Evolutionary conservation across 1,284 basidiomycete genomes (phyloP).

Genomic region (Cutaneotrichosporon cutaneum): DNA sequence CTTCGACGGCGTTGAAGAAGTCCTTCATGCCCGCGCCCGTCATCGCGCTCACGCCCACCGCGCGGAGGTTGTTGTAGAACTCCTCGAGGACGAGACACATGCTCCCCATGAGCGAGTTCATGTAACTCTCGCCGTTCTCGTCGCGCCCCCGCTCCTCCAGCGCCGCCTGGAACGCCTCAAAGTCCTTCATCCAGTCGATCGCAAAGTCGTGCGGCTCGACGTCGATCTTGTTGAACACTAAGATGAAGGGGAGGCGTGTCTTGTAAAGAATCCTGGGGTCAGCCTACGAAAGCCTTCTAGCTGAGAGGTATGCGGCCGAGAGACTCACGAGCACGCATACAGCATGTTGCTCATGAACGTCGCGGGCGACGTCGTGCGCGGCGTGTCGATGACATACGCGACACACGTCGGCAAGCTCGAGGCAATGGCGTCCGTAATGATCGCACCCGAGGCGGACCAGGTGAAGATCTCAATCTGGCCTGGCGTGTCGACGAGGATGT

Average conservation of each 20-base stretch:
- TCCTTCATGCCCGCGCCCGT: constrained; percentile 89
- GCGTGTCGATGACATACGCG: constrained; percentile 97
- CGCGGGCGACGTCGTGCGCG: constrained; percentile 87
- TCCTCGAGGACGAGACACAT: constrained; percentile 99
- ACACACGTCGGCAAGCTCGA: constrained; percentile 89
- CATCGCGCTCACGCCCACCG: constrained; percentile 93
- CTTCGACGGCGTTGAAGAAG: constrained; percentile 88
- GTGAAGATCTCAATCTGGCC: constrained; percentile 99
- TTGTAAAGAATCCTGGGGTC: constrained; percentile 87
- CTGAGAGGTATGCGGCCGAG: not conserved
- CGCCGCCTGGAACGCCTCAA: constrained; percentile 67
- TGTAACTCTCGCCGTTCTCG: constrained; percentile 89
- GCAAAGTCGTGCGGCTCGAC: constrained; percentile 83
- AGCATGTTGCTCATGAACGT: constrained; percentile 99
- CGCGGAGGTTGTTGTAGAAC: constrained; percentile 94
- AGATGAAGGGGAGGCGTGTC: constrained; percentile 92
- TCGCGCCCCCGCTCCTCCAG: constrained; percentile 64
- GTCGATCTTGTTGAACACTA: constrained; percentile 99
- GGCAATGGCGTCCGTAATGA: constrained; percentile 97
- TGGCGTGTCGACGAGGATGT: constrained; percentile 94
- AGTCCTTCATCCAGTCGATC: constrained; percentile 97
- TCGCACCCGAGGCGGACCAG: constrained; percentile 97
- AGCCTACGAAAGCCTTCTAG: too few relatives aligned
- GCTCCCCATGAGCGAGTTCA: constrained; percentile 98
- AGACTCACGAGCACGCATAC: constrained; percentile 86